phyloP scores from a whole-genome alignment of 768 basidiomycete species.

The Clitopilus passeckerianus region DNA sequence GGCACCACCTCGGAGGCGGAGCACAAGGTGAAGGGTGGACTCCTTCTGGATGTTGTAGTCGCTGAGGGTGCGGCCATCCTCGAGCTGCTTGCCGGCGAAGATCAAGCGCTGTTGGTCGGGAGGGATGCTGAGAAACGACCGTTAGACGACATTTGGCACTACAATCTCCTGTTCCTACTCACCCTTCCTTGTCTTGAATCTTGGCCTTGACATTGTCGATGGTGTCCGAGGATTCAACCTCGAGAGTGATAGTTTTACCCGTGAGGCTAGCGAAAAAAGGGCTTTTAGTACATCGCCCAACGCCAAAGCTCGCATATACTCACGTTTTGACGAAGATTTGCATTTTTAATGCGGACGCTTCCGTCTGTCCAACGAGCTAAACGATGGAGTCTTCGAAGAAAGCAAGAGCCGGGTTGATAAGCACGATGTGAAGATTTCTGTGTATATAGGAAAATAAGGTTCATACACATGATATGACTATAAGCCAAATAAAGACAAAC shows the following conservation, averaged over 20 bases:
- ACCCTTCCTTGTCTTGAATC: conserved; percentile 98
- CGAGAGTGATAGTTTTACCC: conserved; percentile 98
- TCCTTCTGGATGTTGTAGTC: conserved; percentile 99
- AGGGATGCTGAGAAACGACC: conserved; percentile 53
- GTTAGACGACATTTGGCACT: conserved; percentile 3
- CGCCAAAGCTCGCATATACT: conserved; percentile 21
- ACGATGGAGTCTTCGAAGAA: conserved; percentile 94
- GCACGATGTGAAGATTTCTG: neutral
- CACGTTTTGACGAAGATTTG: conserved; percentile 99
- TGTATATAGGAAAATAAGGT: conserved; percentile 1
- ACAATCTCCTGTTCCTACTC: conserved; percentile 16
- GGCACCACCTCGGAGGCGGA: conserved; percentile 97
- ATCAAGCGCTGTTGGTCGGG: conserved; percentile 97
- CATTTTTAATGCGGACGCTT: conserved; percentile 70
- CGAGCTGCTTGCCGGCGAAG: conserved; percentile 99
- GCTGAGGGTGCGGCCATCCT: conserved; percentile 94
- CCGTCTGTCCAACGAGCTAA: conserved; percentile 85
- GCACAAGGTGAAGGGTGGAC: conserved; percentile 95
- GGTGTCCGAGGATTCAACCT: conserved; percentile 96
- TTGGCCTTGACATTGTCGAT: conserved; percentile 98
- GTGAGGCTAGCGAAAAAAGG: conserved; percentile 62
- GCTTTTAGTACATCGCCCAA: neutral
- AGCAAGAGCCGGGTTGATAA: conserved; percentile 47
- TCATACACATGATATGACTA: neutral
- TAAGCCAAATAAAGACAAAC: neutral